Evolutionary conservation across 805 yeast genomes (phyloP), one percentile per base, ranked within the genome.

Genomic region (Metschnikowia proteae): DNA sequence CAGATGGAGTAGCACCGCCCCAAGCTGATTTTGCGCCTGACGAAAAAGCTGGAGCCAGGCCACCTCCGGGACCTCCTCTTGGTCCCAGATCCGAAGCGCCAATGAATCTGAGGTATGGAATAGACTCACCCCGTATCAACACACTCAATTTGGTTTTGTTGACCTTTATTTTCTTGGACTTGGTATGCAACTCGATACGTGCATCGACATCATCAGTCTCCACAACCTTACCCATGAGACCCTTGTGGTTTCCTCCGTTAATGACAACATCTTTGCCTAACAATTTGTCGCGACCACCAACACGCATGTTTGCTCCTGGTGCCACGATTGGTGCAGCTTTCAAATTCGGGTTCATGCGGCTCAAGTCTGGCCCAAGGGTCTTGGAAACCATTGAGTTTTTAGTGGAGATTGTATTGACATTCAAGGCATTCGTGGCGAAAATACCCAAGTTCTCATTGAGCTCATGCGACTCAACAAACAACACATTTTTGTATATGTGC

Each of bases 171-270:
- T 86, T 87, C 65, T 92, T 94, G 62, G 84, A 84, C 57, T 91
- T 91, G 27, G 97, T 88, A 66, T 94, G 98, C 55, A 94, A 77
- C 70, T 94, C 99, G 38, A 94, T 88, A 51, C 97, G 80, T 1
- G 97, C 98, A 57, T 79, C 80, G 10, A 86, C 86, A 53, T 95
- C 99, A 59, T 89, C 94, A 7, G 96, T 89, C 63, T 94, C 98
- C 57, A 87, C 86, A 38, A 94, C 88, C 55, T 88, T 86, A 64
- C 99, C 99, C 71, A 85, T 83, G 57, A 89, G 82, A 40, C 99
- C 98, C 70, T 94, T 94, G 66, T 92, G 89, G 29, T 96, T 94
- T n/a, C 97, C 89, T 61, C 86, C 83, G 34, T 88, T 81, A 43
- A 94, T 86, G 55, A 89, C 81, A 23, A 94, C 97, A 50, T 86